A percentile compares a stretch with the other conserved stretches of the same genome.
phyloP scores from a whole-genome alignment of 75 land plant species.

The Azolla pinnata region DNA sequence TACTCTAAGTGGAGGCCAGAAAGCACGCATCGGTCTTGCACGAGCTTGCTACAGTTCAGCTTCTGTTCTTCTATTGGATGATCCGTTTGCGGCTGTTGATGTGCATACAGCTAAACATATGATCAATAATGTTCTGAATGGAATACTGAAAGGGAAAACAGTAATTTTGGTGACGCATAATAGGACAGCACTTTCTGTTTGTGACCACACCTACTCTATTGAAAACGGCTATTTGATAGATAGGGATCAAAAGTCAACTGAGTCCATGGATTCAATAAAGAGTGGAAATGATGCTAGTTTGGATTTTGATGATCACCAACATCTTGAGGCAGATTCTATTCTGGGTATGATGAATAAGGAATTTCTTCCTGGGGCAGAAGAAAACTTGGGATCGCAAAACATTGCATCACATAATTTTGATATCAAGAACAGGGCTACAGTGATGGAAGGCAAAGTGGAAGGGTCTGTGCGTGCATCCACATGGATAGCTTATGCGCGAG shows the following conservation, averaged over 20 bases:
- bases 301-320: neutral
- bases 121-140: conserved; percentile 19
- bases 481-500: conserved; percentile 14
- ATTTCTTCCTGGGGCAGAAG: too few relatives aligned
- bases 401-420: too few relatives aligned
- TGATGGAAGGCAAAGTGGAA: conserved; percentile 20
- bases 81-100: conserved; percentile 31
- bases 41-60: conserved; percentile 22
- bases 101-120: conserved; percentile 27
- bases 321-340: neutral
- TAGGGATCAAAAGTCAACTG: too few relatives aligned
- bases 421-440: conserved; percentile 13
- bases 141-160: conserved; percentile 19
- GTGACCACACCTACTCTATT: conserved; percentile 15
- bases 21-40: conserved; percentile 25
- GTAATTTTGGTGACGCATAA: conserved; percentile 24
- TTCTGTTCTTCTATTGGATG: conserved; percentile 24
- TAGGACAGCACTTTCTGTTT: conserved; percentile 11
- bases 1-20: conserved; percentile 33
- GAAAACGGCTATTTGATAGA: conserved; percentile 12
- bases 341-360: neutral
- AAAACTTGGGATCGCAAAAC: too few relatives aligned
- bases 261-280: too few relatives aligned
- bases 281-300: neutral
- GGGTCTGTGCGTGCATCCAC: conserved; percentile 17